These are phyloP conservation scores for Venturia effusa DNA, from an alignment of 2,329 filamentous ascomycete genomes.

Conservation along the genomic window DNA sequence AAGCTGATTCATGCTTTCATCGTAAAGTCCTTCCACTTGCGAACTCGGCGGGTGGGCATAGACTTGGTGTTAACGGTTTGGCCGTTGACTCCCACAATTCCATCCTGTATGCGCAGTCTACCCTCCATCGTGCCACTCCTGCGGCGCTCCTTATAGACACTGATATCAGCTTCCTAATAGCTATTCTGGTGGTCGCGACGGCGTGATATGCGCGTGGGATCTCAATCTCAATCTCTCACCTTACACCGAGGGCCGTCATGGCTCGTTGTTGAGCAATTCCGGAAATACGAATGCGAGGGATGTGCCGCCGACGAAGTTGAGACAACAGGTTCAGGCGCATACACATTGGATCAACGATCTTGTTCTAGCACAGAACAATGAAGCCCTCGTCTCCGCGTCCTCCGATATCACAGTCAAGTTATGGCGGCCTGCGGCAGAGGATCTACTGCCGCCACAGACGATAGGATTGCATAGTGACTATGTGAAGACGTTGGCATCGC, in stretches of 20 bases:
- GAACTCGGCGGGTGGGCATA: constrained; percentile 70
- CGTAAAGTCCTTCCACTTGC: constrained; percentile 57
- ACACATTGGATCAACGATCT: constrained; percentile 97
- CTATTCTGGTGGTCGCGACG: constrained; percentile 92
- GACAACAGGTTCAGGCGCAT: constrained; percentile 64
- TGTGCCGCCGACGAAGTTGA: constrained; percentile 39
- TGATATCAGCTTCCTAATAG: constrained; percentile 37
- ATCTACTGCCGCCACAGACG: constrained; percentile 54
- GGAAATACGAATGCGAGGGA: constrained; percentile 20
- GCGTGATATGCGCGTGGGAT: constrained; percentile 93
- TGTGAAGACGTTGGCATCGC: constrained; percentile 84
- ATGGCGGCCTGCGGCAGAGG: constrained; percentile 66
- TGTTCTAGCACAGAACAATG: constrained; percentile 64
- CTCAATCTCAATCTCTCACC: constrained; percentile 56
- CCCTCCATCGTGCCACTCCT: constrained; percentile 12
- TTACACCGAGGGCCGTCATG: not conserved
- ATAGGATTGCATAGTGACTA: constrained; percentile 95
- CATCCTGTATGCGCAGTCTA: constrained; percentile 58
- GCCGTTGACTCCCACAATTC: constrained; percentile 74
- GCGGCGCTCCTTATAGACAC: constrained; percentile 15
- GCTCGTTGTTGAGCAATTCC: constrained; percentile 17
- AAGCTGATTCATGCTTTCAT: not conserved
- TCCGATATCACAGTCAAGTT: constrained; percentile 91
- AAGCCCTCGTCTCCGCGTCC: constrained; percentile 75
- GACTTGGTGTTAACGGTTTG: constrained; percentile 89